Conservation (phyloP, 2,329 filamentous ascomycete genomes). For the Didymella arachidicola region DNA sequence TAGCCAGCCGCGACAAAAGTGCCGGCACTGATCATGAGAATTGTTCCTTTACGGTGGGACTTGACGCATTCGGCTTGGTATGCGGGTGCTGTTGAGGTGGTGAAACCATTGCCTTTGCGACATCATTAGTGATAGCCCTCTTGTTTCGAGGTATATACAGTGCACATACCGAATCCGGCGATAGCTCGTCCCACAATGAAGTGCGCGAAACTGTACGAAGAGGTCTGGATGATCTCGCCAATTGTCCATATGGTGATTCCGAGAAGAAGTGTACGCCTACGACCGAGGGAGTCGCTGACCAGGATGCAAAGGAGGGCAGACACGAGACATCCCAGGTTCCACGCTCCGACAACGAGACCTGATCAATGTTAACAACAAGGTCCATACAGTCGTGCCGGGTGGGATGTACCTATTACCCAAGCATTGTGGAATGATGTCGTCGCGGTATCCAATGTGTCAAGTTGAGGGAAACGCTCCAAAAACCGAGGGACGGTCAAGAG, state of each 20-base stretch:
- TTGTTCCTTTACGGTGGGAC: slow-evolving; percentile 54
- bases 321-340: slow-evolving; percentile 64
- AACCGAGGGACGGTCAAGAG: slow-evolving; percentile 74
- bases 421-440: slow-evolving; percentile 30
- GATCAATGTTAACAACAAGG: not conserved
- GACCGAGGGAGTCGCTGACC: slow-evolving; percentile 59
- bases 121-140: slow-evolving; percentile 3
- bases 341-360: slow-evolving; percentile 43
- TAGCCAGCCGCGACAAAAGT: slow-evolving; percentile 60
- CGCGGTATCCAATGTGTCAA: slow-evolving; percentile 34
- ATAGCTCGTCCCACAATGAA: slow-evolving; percentile 61
- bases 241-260: slow-evolving; percentile 60
- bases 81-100: slow-evolving; percentile 60
- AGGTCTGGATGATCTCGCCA: slow-evolving; percentile 59
- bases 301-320: slow-evolving; percentile 62
- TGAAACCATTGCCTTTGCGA: slow-evolving; percentile 58
- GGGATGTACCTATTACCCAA: slow-evolving; percentile 34
- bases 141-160: too few species aligned
- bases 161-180: slow-evolving; percentile 58
- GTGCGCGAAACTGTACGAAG: slow-evolving; percentile 56
- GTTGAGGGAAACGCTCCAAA: slow-evolving; percentile 48
- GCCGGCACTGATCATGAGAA: slow-evolving; percentile 59
- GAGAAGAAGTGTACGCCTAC: slow-evolving; percentile 59
- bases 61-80: slow-evolving; percentile 62
- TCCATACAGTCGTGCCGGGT: too few species aligned